These are phyloP conservation scores for Botrytis tulipae DNA, from an alignment of 2,329 filamentous ascomycete species.

Conservation along the genomic window DNA sequence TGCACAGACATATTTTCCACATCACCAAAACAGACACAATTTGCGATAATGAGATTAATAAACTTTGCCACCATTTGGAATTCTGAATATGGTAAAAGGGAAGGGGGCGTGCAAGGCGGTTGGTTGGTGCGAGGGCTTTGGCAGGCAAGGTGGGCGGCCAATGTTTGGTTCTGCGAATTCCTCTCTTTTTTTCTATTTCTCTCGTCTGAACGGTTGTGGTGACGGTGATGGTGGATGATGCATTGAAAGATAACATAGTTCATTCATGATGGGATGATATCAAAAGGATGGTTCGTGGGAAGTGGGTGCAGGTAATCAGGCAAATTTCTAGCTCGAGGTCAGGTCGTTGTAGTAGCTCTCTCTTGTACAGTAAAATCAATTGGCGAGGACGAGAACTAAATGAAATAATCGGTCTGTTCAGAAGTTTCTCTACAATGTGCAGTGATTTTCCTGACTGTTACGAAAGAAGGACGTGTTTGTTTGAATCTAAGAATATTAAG, in stretches of 20 bases:
- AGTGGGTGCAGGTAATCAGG: background rate
- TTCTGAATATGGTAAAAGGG: slow-evolving; percentile 13
- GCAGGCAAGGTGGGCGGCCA: slow-evolving; percentile 16
- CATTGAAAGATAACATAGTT: slow-evolving; percentile 8
- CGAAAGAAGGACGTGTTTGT: background rate
- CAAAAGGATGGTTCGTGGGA: slow-evolving; percentile 7
- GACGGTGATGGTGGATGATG: slow-evolving; percentile 10
- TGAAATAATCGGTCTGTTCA: slow-evolving; percentile 2
- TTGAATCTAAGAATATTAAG: background rate
- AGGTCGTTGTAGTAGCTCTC: slow-evolving; percentile 14
- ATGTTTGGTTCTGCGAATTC: slow-evolving; percentile 13
- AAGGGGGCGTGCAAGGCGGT: slow-evolving; percentile 8
- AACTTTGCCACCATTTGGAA: slow-evolving; percentile 17
- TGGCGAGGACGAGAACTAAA: background rate
- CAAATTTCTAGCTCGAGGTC: slow-evolving; percentile 11
- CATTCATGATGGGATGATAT: slow-evolving; percentile 15
- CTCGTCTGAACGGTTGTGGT: slow-evolving; percentile 14
- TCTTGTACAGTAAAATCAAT: slow-evolving; percentile 20
- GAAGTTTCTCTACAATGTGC: background rate
- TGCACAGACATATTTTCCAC: slow-evolving; percentile 12
- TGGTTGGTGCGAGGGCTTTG: slow-evolving; percentile 1
- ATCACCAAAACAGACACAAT: slow-evolving; percentile 25
- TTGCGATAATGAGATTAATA: slow-evolving; percentile 35
- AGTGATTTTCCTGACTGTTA: background rate
- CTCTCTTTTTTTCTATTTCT: background rate